These are phyloP conservation scores for Ilyonectria destructans DNA, from an alignment of 2,329 filamentous ascomycete species.

Conservation along the genomic window DNA sequence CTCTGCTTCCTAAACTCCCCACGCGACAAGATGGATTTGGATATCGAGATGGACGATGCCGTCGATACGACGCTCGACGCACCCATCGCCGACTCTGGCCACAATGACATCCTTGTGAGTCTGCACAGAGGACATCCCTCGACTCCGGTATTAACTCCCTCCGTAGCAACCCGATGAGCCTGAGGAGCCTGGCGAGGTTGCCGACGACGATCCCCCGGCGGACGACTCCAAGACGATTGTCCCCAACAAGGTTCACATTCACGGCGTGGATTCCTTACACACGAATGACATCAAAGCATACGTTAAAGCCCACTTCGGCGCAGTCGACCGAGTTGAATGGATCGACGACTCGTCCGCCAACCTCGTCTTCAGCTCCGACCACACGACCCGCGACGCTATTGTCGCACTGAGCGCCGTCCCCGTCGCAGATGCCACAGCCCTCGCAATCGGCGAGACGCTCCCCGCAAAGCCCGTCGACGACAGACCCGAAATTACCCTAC, in stretches of 20 bases:
- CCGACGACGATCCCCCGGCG: conserved; percentile 53
- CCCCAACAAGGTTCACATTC: conserved; percentile 82
- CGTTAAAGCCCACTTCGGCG: conserved; percentile 76
- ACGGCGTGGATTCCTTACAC: conserved; percentile 86
- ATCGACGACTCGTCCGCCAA: conserved; percentile 95
- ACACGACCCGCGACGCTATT: conserved; percentile 69
- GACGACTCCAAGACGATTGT: conserved; percentile 50
- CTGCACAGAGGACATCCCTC: conserved; percentile 3
- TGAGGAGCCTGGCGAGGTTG: conserved; percentile 58
- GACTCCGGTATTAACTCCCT: conserved; percentile 35
- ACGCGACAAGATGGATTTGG: conserved; percentile 73
- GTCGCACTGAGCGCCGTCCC: conserved; percentile 67
- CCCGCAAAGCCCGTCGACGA: conserved; percentile 79
- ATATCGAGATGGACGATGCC: conserved; percentile 81
- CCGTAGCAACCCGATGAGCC: conserved; percentile 55
- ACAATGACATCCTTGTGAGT: conserved; percentile 58
- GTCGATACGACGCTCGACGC: conserved; percentile 55
- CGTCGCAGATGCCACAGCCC: conserved; percentile 68
- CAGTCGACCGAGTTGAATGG: conserved; percentile 84
- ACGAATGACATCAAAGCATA: conserved; percentile 86
- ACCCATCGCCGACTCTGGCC: conserved; percentile 48
- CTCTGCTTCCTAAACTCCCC: conserved; percentile 12
- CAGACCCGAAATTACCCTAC: conserved; percentile 79
- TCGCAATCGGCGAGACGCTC: conserved; percentile 76
- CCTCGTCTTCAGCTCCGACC: conserved; percentile 78